Evolutionary conservation across 148 eudicot species (phyloP), one percentile per base, ranked within the genome.

Genomic region (Dianthus caryophyllus): DNA sequence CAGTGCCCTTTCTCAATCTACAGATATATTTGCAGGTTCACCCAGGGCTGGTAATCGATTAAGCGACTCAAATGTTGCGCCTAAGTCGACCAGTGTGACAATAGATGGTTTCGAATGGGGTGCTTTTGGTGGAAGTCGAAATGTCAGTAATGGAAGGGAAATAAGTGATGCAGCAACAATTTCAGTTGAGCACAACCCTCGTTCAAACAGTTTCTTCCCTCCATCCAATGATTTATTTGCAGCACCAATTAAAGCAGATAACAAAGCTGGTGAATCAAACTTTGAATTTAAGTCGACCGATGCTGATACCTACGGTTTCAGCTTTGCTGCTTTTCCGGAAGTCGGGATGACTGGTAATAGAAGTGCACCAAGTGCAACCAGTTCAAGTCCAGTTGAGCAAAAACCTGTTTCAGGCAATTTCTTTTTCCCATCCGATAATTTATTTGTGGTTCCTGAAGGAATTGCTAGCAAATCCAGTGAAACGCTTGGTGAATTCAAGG

Each of bases 171-270:
- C 68, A 66, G 48, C 64, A 51, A 29, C 9, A 20, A 33, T 21
- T 38, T 60, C 64, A n/a, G 46, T 41, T 61, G 65, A 41, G 65
- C 65, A 38, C 65, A 20, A 21, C 27, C 65, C 48, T 61, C 48
- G 9, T 61, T 20, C 29, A 22, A 39, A 25, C 29, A 39, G n/a
- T 21, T 13, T 39, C 22, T 22, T 39, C 13, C 48, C 48, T 21
- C 30, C 47, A 21, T 61, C 46, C 13, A 48, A 39, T 41, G 21
- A 38, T 38, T 61, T 61, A 61, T 38, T 38, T 11, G 48, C 26
- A 22, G 48, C 48, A 12, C 65, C 65, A 20, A 29, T 61, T 38
- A 22, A 61, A 38, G 30, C 65, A 11, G 65, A n/a, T 0, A 61
- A 61, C 48, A 61, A 61, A 12, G 21, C 65, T 13, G 21, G 26